Evolutionary conservation across 352 stramenopile species (phyloP), one percentile per base, ranked within the genome.

Genomic region (Phytopythium chamaehyphon): DNA sequence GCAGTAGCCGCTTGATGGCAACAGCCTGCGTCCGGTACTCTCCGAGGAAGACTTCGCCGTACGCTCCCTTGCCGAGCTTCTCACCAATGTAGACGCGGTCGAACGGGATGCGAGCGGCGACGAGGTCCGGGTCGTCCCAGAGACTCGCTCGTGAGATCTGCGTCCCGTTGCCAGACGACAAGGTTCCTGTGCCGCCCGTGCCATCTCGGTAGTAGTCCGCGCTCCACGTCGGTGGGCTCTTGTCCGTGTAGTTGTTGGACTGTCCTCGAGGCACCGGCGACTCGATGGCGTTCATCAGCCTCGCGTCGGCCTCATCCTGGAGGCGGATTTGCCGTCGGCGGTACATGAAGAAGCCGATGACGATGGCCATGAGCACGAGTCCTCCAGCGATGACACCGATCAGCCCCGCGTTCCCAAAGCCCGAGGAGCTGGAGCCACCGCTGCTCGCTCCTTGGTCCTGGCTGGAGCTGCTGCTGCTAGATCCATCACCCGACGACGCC

Each of bases 41-140:
- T 36, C 68, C 68, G 5, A 40, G 52, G 44, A 65, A 72, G 36
- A 77, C 68, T 40, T 72, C 64, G 16, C 68, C 64, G 21, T 60
- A 72, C 1, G 39, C 68, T 8, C 64, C 68, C 3, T 62, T 61
- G 37, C 57, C 63, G 43, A 77, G 42, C 2, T 70, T 43, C 7
- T 40, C 15, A 12, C 57, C 58, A 3, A 74, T 14, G 26, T 74
- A 39, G 39, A 77, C 55, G 7, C 53, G 54, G 24, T 77, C 68
- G 54, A 74, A 61, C 21, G 57, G 68, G 47, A 74, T 67, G 10
- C 64, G 58, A 19, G 64, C 59, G 1, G 68, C 68, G 14, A 73
- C 40, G n/a, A 77, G 66, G 24, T 63, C 59, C n/a, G 64, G 39
- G 33, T 79, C 63, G 21, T 75, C 62, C 55, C 64, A 73, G n/a